phyloP scores from a whole-genome alignment of 2,329 filamentous ascomycete genomes.

The Dothideomycetes sp. region DNA sequence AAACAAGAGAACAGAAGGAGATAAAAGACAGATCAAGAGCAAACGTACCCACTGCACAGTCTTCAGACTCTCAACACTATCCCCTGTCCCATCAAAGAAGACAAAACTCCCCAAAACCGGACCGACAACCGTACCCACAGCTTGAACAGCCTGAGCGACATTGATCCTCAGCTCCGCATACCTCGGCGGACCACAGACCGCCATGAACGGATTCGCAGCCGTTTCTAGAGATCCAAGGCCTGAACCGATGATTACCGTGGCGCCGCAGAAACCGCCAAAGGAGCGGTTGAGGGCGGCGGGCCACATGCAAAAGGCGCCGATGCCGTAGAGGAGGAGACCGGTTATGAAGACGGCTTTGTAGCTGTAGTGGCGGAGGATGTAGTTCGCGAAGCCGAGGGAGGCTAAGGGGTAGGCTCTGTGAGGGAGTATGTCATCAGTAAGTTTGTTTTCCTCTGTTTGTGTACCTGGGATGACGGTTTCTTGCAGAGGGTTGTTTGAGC shows the following conservation, averaged over 20 bases:
- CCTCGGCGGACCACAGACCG: conserved; percentile 50
- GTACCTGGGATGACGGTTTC: too few relatives aligned
- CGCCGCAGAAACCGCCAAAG: conserved; percentile 52
- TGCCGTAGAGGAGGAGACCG: conserved; percentile 46
- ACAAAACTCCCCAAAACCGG: conserved; percentile 52
- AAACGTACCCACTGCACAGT: conserved; percentile 60
- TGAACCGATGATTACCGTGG: conserved; percentile 47
- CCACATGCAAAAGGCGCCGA: conserved; percentile 52
- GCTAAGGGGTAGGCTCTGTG: conserved; percentile 38
- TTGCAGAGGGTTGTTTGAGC: too few relatives aligned
- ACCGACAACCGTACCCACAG: conserved; percentile 48
- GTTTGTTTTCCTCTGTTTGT: too few relatives aligned
- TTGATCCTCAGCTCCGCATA: conserved; percentile 52
- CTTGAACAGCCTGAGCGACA: conserved; percentile 50
- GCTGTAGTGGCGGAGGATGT: conserved; percentile 41
- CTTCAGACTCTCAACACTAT: conserved; percentile 40
- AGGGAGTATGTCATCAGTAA: too few relatives aligned
- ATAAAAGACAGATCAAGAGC: too few relatives aligned
- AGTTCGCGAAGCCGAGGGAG: conserved; percentile 39
- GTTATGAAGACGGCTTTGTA: conserved; percentile 40
- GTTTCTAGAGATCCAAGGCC: conserved; percentile 49
- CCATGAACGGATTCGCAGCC: conserved; percentile 46
- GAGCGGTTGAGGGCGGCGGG: conserved; percentile 46
- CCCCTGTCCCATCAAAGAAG: conserved; percentile 49
- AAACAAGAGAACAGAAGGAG: too few relatives aligned